A percentile compares a stretch with the other conserved stretches of the same genome.
Evolutionary conservation across 345 rosid species (phyloP).

Genomic region (Dovyalis caffra): DNA sequence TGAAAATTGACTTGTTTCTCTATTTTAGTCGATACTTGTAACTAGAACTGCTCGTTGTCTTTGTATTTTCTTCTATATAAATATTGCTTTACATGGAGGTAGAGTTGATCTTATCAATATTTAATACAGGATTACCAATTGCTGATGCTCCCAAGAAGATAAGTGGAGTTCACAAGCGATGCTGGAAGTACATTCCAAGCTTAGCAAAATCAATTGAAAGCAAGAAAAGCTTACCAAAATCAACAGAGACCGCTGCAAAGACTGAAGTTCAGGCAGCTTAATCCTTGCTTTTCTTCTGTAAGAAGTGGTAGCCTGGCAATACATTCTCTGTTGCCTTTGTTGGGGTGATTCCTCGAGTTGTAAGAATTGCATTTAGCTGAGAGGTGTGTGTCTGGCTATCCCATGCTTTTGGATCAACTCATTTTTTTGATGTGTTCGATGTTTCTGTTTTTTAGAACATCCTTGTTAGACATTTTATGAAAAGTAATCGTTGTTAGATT

Average conservation of each 20-base stretch:
- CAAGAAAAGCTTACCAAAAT: slow-evolving; percentile 17
- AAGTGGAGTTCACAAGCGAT: slow-evolving; percentile 85
- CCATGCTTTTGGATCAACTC: neutral
- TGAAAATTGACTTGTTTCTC: neutral
- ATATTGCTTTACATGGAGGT: neutral
- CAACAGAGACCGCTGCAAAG: slow-evolving; percentile 39
- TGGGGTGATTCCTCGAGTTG: slow-evolving; percentile 4
- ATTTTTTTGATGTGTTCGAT: neutral
- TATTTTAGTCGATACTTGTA: neutral
- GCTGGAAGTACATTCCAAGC: slow-evolving; percentile 84
- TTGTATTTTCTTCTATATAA: neutral
- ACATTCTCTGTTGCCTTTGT: neutral
- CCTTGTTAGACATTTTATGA: neutral
- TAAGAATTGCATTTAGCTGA: slow-evolving; percentile 6
- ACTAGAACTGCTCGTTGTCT: neutral
- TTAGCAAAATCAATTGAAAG: slow-evolving; percentile 35
- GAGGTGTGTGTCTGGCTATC: neutral
- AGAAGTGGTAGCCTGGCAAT: slow-evolving; percentile 7
- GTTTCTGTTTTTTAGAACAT: neutral
- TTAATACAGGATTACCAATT: slow-evolving; percentile 55
- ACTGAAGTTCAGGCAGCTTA: slow-evolving; percentile 55
- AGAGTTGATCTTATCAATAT: slow-evolving; percentile 13
- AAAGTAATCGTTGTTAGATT: neutral
- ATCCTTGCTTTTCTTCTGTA: slow-evolving; percentile 13
- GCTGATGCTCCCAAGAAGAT: slow-evolving; percentile 84